phyloP scores from a whole-genome alignment of 1,284 basidiomycete genomes.

The Pseudozyma tsukubaensis region DNA sequence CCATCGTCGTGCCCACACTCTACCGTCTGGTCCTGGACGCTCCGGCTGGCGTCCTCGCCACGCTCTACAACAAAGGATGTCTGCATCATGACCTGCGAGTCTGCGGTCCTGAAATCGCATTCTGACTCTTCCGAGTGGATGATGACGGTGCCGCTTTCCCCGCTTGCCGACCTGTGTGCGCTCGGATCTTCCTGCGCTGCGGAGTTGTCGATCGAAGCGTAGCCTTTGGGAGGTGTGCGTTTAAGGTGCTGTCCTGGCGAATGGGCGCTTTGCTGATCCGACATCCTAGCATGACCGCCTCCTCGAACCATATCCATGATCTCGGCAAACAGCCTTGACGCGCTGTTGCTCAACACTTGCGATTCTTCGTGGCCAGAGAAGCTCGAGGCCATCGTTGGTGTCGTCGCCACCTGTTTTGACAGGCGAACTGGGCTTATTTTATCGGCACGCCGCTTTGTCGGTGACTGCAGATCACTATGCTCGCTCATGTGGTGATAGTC shows the following conservation, averaged over 20 bases:
- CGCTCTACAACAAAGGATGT: neutral
- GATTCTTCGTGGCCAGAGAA: slow-evolving; percentile 19
- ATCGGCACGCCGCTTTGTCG: slow-evolving; percentile 17
- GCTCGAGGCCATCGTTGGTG: slow-evolving; percentile 5
- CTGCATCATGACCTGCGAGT: neutral
- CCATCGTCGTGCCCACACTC: neutral
- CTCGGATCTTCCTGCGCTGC: slow-evolving; percentile 7
- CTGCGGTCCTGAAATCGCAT: slow-evolving; percentile 10
- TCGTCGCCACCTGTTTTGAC: neutral
- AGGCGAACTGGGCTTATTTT: neutral
- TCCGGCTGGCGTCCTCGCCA: neutral
- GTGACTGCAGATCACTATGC: slow-evolving; percentile 18
- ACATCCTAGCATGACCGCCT: neutral
- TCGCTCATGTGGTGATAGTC: neutral
- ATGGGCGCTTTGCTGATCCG: neutral
- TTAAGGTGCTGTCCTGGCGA: slow-evolving; percentile 1
- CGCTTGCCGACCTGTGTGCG: neutral
- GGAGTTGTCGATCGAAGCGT: slow-evolving; percentile 17
- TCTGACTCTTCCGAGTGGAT: slow-evolving; percentile 18
- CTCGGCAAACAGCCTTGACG: slow-evolving; percentile 28
- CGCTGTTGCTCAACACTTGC: slow-evolving; percentile 14
- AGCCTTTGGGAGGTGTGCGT: slow-evolving; percentile 18
- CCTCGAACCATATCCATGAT: slow-evolving; percentile 40
- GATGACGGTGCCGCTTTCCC: slow-evolving; percentile 8
- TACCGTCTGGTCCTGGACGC: neutral